A percentile compares a stretch with the other conserved stretches of the same genome.
Conservation (phyloP, 2,329 filamentous ascomycete genomes). For the Elsinoe perseae region DNA sequence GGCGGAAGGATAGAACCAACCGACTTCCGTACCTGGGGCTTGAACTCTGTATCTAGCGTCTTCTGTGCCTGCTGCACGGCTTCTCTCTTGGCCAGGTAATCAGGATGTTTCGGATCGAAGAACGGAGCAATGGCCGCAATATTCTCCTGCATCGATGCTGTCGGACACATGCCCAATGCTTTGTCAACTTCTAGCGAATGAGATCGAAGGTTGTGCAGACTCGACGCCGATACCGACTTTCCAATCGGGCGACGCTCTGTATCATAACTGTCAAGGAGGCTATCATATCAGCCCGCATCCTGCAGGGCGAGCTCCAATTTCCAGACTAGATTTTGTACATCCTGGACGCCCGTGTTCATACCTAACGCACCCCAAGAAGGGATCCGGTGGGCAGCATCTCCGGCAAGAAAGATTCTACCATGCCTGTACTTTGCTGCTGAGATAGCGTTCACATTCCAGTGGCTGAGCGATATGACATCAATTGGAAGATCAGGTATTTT, state of each 20-base stretch:
- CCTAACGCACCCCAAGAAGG: constrained; percentile 34
- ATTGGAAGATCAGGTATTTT: neutral
- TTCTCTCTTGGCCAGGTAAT: constrained; percentile 20
- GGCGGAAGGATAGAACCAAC: constrained; percentile 31
- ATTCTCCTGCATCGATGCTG: constrained; percentile 23
- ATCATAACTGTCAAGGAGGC: constrained; percentile 29
- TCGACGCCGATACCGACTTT: constrained; percentile 24
- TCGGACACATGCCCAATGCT: constrained; percentile 27
- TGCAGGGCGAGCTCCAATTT: constrained; percentile 28
- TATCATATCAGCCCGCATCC: constrained; percentile 20
- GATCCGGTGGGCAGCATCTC: constrained; percentile 32
- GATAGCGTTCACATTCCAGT: constrained; percentile 13
- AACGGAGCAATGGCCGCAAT: constrained; percentile 22
- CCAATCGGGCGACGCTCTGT: constrained; percentile 32
- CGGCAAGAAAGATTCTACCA: constrained; percentile 26
- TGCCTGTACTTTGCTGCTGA: constrained; percentile 12
- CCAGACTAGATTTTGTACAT: constrained; percentile 33
- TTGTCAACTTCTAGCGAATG: constrained; percentile 28
- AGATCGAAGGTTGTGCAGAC: constrained; percentile 27
- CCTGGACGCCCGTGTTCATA: constrained; percentile 33
- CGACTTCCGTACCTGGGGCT: constrained; percentile 30
- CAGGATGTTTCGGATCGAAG: constrained; percentile 23
- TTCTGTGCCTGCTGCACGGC: constrained; percentile 25
- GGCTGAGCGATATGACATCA: constrained; percentile 13
- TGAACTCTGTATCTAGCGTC: constrained; percentile 30